Conservation (phyloP, 2,329 filamentous ascomycete species). For the Akanthomyces muscarius region DNA sequence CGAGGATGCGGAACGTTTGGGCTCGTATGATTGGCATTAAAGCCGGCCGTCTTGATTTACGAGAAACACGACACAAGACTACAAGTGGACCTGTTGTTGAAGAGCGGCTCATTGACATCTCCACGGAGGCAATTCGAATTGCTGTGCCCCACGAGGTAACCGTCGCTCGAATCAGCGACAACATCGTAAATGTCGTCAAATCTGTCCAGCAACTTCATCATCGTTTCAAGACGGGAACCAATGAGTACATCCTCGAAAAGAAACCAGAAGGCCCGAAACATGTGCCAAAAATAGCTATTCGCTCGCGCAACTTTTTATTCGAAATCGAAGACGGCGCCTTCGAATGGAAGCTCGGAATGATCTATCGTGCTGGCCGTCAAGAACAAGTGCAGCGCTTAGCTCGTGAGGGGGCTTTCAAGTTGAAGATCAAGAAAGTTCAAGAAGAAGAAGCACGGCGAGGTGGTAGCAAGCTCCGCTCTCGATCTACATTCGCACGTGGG, state of each 20-base stretch:
- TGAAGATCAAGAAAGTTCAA: constrained; percentile 81
- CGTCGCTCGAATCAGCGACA: constrained; percentile 88
- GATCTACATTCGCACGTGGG: constrained; percentile 45
- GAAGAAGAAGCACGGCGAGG: constrained; percentile 62
- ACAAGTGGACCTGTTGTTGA: constrained; percentile 55
- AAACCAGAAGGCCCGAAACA: constrained; percentile 79
- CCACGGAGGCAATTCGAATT: constrained; percentile 78
- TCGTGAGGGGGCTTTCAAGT: constrained; percentile 80
- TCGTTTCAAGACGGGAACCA: constrained; percentile 80
- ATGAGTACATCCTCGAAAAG: constrained; percentile 85
- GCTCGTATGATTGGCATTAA: constrained; percentile 82
- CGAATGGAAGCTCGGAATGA: constrained; percentile 93
- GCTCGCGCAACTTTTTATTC: constrained; percentile 77
- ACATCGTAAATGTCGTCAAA: constrained; percentile 82
- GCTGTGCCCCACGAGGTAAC: constrained; percentile 89
- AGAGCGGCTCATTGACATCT: constrained; percentile 79
- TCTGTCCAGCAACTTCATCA: constrained; percentile 88
- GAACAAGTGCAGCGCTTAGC: constrained; percentile 89
- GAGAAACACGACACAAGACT: constrained; percentile 69
- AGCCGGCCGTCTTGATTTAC: constrained; percentile 71
- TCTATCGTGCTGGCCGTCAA: constrained; percentile 82
- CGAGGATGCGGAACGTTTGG: constrained; percentile 80
- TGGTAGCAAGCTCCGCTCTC: constrained; percentile 49
- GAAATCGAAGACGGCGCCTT: constrained; percentile 95
- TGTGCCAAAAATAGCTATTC: constrained; percentile 80